phyloP scores from a whole-genome alignment of 2,329 filamentous ascomycete genomes.

The Colletotrichum zoysiae region DNA sequence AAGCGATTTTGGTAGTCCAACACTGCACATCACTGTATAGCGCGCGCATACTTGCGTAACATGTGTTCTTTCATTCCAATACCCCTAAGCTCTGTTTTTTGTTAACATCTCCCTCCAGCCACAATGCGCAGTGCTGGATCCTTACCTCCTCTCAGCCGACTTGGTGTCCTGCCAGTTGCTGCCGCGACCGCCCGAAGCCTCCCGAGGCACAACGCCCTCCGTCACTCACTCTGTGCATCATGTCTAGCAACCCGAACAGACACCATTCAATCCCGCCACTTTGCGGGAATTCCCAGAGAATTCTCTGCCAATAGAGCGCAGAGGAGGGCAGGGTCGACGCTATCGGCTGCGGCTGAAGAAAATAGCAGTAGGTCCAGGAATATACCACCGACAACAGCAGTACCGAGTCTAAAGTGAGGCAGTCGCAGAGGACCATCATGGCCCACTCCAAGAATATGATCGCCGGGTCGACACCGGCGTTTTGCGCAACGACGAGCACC shows the following conservation, averaged over 20 bases:
- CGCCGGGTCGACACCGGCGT: constrained; percentile 79
- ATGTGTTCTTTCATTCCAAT: constrained; percentile 30
- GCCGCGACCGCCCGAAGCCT: constrained; percentile 17
- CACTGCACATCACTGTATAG: constrained; percentile 5
- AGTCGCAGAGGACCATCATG: constrained; percentile 56
- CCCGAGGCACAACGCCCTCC: constrained; percentile 11
- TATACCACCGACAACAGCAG: background rate
- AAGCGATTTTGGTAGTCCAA: background rate
- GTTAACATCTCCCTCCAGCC: constrained; percentile 10
- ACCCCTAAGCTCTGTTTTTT: constrained; percentile 23
- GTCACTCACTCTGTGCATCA: constrained; percentile 23
- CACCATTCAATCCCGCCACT: background rate
- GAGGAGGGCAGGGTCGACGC: constrained; percentile 37
- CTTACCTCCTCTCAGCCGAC: constrained; percentile 29
- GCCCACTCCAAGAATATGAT: constrained; percentile 91
- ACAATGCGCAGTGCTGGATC: constrained; percentile 34
- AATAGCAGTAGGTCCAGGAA: constrained; percentile 22
- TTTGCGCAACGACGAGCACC: constrained; percentile 89
- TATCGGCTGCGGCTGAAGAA: constrained; percentile 32
- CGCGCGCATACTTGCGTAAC: constrained; percentile 33
- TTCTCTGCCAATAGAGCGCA: constrained; percentile 12
- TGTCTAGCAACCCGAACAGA: constrained; percentile 15
- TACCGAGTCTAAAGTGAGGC: constrained; percentile 21
- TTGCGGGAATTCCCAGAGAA: background rate
- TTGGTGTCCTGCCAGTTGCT: constrained; percentile 18